A percentile compares a stretch with the other conserved stretches of the same genome.
Conservation (phyloP, 495 filamentous ascomycete species). For the Neurospora africana region DNA sequence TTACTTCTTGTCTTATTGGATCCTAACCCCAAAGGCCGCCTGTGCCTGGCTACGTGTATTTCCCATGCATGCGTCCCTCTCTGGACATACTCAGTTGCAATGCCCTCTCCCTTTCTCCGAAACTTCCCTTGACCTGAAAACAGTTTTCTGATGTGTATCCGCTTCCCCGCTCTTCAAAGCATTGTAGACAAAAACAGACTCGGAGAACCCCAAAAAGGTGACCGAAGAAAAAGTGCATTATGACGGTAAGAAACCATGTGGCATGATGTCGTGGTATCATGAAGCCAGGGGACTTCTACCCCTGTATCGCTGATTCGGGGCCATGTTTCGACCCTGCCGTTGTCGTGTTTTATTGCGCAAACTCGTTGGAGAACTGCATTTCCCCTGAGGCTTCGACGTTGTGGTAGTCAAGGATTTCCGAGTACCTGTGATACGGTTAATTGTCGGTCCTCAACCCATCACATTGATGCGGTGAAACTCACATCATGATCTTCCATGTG, state of each 20-base stretch:
- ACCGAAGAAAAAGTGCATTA: neutral
- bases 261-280: conserved; percentile 13
- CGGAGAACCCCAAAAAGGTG: neutral
- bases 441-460: neutral
- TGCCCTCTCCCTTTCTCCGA: neutral
- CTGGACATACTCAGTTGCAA: neutral
- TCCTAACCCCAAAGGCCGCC: neutral
- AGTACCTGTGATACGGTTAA: conserved; percentile 60
- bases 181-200: conserved; percentile 4
- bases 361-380: conserved; percentile 18
- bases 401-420: conserved; percentile 97
- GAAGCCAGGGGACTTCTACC: conserved; percentile 5
- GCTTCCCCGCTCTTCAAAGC: neutral
- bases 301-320: neutral
- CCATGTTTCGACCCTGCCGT: neutral
- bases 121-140: neutral
- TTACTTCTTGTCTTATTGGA: neutral
- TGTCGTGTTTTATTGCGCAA: conserved; percentile 26
- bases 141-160: neutral
- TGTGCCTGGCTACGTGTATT: neutral
- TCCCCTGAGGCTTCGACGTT: conserved; percentile 60
- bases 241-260: conserved; percentile 7
- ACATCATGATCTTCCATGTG: conserved; percentile 99
- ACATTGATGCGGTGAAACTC: conserved; percentile 19
- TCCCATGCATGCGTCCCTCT: neutral